Evolutionary conservation across 495 filamentous ascomycete species (phyloP), one percentile per base, ranked within the genome.

Genomic region (Tuber borchii): DNA sequence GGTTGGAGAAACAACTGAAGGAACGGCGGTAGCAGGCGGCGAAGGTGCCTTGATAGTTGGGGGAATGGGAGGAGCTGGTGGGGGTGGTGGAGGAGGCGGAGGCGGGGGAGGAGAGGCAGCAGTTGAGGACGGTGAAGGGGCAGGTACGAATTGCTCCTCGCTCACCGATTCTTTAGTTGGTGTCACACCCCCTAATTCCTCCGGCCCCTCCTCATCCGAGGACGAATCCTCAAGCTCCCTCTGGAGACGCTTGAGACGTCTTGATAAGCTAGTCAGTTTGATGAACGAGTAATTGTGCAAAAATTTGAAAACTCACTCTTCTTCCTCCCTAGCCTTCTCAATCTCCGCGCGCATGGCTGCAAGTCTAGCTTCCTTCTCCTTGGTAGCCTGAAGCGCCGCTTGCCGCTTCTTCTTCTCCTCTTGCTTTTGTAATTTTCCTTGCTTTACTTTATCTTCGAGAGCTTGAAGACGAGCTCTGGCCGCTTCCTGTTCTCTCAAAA

Each of bases 341-440:
- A 99, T 90, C 83, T 99, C 95, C 34, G 93, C 94, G 77, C 93
- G 90, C 80, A 97, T 94, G 65, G 91, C 90, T 69, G 92, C 92
- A 71, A 98, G 86, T 82, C 90, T 89, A 42, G 90, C 88, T 84
- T 99, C 94, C 81, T 97, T 94, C 81, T 97, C 93, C 80, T 93
- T 94, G 37, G 94, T 91, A 81, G 93, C 92, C 71, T 91, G 90
- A 77, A 93, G 86, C 14, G 94, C 93, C 70, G 94, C 95, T 83
- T 97, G 93, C 86, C 92, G 95, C 79, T 90, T 90, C 31, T 89
- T 77, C 19, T 83, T 97, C 85, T 97, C 96, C 83, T 98, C 96
- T 80, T 94, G 91, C 83, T 95, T 97, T 87, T 94, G 96, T n/a
- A 98, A 85, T 85, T 97, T 97, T 73, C 95, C 94, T 83, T 93